Evolutionary conservation across 2,329 filamentous ascomycete genomes (phyloP), one percentile per base, ranked within the genome.

Genomic region (Ceratocystis colombiana): DNA sequence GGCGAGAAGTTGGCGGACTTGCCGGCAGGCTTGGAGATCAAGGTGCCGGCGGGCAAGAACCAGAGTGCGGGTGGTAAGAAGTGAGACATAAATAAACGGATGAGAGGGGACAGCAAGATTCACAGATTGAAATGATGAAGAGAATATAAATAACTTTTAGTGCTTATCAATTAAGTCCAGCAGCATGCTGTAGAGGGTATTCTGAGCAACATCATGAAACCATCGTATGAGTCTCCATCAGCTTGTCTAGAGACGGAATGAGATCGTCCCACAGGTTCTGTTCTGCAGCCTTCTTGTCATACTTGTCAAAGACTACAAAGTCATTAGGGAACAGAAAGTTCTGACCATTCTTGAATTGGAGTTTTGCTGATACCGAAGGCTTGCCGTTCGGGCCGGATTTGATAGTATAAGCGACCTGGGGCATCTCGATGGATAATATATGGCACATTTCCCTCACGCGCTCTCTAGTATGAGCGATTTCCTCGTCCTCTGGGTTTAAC

Each of bases 1-100:
- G 91, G 91, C 0, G 77, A 84, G 71, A 80, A 86, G 72, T 76
- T 85, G 61, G 82, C 80, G 8, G 85, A 91, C 72, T 76, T 93
- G 71, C 90, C 88, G 64, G 77, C 79, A 61, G 79, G 76, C 0
- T 77, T 88, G 28, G 80, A 79, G 69, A 76, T 77, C 33, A 75
- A 75, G 65, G 71, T 76, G 46, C 82, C 82, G 22, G 71, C 74
- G 72, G 76, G 81, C 72, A 80, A 83, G 79, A 64, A 73, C 15
- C 71, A 72, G 28, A 68, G 73, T 59, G 69, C 72, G 62, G 69
- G 69, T 48, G 69, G 7, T 28, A 70, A 46, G 67, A 70, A 67
- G 63, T 65, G 68, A 70, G 37, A 50, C 30, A 41, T 4, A 41
- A 15, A 12, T 41, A 15, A 41, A 15, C 37, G 37, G 59, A 25